A percentile compares a stretch with the other conserved stretches of the same genome.
Conservation (phyloP, 768 basidiomycete species). For the Termitomyces sp. region DNA sequence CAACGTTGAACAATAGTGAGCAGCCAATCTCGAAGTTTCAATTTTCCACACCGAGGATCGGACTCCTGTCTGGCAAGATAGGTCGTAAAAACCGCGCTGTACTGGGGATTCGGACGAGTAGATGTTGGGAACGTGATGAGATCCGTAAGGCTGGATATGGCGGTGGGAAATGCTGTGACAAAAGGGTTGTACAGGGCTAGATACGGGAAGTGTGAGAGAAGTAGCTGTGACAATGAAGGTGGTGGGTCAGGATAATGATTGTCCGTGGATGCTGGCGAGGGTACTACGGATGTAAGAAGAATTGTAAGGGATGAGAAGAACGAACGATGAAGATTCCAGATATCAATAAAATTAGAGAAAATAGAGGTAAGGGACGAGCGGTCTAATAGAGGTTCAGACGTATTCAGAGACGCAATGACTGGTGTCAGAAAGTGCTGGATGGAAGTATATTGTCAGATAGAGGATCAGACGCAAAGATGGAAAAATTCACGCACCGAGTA, state of each 20-base stretch:
- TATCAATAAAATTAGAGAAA: slow-evolving; percentile 88
- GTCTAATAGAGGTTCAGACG: slow-evolving; percentile 60
- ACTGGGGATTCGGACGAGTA: slow-evolving; percentile 32
- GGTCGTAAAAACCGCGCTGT: slow-evolving; percentile 49
- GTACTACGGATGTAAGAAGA: slow-evolving; percentile 22
- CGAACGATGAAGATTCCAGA: slow-evolving; percentile 82
- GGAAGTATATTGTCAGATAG: neutral
- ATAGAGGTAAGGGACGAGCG: slow-evolving; percentile 64
- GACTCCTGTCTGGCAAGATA: slow-evolving; percentile 65
- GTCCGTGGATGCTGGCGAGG: slow-evolving; percentile 4
- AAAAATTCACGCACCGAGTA: slow-evolving; percentile 53
- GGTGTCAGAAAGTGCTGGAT: slow-evolving; percentile 76
- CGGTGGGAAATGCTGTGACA: slow-evolving; percentile 69
- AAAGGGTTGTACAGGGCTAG: slow-evolving; percentile 85
- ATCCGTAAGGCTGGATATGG: slow-evolving; percentile 51
- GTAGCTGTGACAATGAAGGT: slow-evolving; percentile 45
- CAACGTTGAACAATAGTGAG: slow-evolving; percentile 85
- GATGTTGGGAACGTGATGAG: slow-evolving; percentile 41
- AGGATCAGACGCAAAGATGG: neutral
- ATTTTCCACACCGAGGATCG: slow-evolving; percentile 64
- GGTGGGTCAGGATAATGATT: slow-evolving; percentile 28
- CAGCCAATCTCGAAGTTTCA: slow-evolving; percentile 81
- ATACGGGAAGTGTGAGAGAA: slow-evolving; percentile 83
- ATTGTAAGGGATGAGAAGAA: slow-evolving; percentile 58
- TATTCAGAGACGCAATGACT: slow-evolving; percentile 70